phyloP scores from a whole-genome alignment of 164 flowering plant genomes.

The Chloranthus sessilifolius region DNA sequence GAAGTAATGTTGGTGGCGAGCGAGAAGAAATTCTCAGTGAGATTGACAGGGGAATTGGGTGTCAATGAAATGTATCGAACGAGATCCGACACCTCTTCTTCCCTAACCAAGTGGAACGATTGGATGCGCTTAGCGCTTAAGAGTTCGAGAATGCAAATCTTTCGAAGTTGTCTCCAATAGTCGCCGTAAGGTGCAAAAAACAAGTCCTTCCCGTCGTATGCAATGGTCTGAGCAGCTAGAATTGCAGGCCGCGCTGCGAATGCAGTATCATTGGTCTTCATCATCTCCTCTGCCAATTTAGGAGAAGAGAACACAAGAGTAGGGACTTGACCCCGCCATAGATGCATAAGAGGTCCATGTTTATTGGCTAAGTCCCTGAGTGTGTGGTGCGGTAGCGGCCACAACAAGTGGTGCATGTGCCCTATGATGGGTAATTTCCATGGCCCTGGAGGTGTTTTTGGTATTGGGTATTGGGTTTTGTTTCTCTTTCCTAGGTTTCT shows the following conservation, averaged over 20 bases:
- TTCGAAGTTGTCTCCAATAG: background rate
- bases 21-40: background rate
- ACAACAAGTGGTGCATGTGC: slow-evolving; percentile 21
- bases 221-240: background rate
- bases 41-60: background rate
- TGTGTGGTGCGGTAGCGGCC: slow-evolving; percentile 16
- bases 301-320: background rate
- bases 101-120: background rate
- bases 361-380: slow-evolving; percentile 18
- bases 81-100: background rate
- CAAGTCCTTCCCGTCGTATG: background rate
- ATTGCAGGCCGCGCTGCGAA: background rate
- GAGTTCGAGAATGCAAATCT: background rate
- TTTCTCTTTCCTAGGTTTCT: background rate
- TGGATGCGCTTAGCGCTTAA: background rate
- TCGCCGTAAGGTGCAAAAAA: background rate
- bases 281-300: background rate
- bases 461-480: background rate
- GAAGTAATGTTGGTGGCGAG: background rate
- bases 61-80: background rate
- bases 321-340: slow-evolving; percentile 18
- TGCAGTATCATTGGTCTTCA: background rate
- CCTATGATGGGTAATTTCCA: slow-evolving; percentile 29
- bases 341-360: slow-evolving; percentile 28
- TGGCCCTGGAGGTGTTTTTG: slow-evolving; percentile 21